A percentile compares a stretch with the other conserved stretches of the same genome.
These are phyloP conservation scores for Epichloe festucae DNA, from an alignment of 2,329 filamentous ascomycete species.

Conservation along the genomic window DNA sequence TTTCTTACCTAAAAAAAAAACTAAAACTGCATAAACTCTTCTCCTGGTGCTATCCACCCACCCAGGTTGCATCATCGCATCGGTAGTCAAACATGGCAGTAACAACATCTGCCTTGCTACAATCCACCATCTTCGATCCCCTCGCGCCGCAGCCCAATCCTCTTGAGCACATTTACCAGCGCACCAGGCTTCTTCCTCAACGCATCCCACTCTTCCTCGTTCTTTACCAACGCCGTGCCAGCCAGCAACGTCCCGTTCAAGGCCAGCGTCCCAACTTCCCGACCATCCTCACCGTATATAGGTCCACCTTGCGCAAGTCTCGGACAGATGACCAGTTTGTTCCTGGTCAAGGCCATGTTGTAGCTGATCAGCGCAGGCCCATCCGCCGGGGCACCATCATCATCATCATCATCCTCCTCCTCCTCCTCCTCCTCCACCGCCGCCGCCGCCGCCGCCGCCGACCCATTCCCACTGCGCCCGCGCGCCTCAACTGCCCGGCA, in stretches of 20 bases:
- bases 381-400: constrained; percentile 11
- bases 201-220: constrained; percentile 41
- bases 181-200: constrained; percentile 24
- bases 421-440: neutral
- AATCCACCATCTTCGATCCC: neutral
- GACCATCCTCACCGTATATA: constrained; percentile 16
- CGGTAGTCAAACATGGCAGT: too few species aligned
- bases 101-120: neutral
- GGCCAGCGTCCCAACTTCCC: constrained; percentile 30
- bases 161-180: constrained; percentile 8
- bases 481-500: constrained; percentile 23
- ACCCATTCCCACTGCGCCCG: neutral
- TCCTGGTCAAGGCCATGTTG: constrained; percentile 47
- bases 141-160: constrained; percentile 19
- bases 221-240: constrained; percentile 51
- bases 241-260: constrained; percentile 52
- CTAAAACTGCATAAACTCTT: too few species aligned
- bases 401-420: constrained; percentile 6
- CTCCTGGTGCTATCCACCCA: neutral
- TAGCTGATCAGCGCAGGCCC: constrained; percentile 45
- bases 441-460: neutral
- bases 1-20: too few species aligned
- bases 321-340: constrained; percentile 40
- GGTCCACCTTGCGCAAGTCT: constrained; percentile 36
- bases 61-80: too few species aligned